Conservation (phyloP, 2,329 filamentous ascomycete species). For the Diaporthe sp. region DNA sequence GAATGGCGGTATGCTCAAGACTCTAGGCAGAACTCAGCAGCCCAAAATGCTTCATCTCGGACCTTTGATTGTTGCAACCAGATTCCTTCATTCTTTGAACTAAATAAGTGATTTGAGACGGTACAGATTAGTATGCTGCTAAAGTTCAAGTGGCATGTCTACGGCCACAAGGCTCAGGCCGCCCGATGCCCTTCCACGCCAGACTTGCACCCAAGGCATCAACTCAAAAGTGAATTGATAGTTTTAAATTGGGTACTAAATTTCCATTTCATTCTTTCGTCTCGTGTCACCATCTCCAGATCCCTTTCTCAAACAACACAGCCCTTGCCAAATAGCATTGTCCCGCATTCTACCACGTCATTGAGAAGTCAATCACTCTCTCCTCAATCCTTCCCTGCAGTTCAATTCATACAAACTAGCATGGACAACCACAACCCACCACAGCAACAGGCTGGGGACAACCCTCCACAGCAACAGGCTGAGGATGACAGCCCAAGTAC, state of each 20-base stretch:
- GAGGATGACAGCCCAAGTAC: not conserved
- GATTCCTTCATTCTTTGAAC: not conserved
- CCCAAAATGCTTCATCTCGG: not conserved
- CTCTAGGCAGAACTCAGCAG: not conserved
- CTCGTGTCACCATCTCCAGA: not conserved
- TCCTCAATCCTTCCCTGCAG: not conserved
- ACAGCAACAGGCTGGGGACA: not conserved
- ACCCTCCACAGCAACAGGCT: not conserved
- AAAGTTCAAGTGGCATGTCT: not conserved
- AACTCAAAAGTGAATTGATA: not conserved
- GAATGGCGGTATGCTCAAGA: too few relatives aligned
- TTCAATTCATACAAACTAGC: not conserved
- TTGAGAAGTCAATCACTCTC: not conserved
- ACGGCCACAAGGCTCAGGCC: not conserved
- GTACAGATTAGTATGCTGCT: not conserved
- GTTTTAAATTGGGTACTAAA: too few relatives aligned
- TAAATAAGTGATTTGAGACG: too few relatives aligned
- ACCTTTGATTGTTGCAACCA: not conserved
- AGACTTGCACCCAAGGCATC: not conserved
- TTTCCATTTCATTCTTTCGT: too few relatives aligned
- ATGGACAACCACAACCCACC: not conserved
- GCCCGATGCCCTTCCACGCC: not conserved
- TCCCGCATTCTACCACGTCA: not conserved
- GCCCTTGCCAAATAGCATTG: not conserved
- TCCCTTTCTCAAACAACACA: not conserved